phyloP scores from a whole-genome alignment of 805 yeast genomes.

The Priceomyces haplophilus region DNA sequence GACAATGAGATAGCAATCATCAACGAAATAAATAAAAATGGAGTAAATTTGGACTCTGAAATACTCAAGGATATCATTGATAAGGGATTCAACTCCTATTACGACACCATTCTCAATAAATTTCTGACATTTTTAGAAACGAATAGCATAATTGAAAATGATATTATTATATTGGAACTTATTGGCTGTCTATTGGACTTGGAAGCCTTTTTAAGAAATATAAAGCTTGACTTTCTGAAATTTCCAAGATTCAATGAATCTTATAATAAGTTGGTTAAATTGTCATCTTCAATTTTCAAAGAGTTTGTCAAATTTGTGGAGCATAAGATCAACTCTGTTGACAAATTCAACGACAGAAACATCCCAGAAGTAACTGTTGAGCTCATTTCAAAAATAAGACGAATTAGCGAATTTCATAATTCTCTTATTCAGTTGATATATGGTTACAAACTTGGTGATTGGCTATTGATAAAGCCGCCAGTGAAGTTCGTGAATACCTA shows the following conservation, averaged over 20 bases:
- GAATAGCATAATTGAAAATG: conserved; percentile 19
- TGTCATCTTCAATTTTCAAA: conserved; percentile 42
- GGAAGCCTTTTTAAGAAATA: conserved; percentile 15
- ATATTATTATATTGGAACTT: conserved; percentile 35
- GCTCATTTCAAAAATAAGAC: conserved; percentile 61
- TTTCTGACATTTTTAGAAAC: conserved; percentile 15
- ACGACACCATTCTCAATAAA: conserved; percentile 12
- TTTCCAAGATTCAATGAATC: conserved; percentile 12
- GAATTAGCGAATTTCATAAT: conserved; percentile 57
- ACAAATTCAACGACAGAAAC: conserved; percentile 58
- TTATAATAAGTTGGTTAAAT: conserved; percentile 17
- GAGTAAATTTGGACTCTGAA: conserved; percentile 31
- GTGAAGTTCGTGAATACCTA: conserved; percentile 46
- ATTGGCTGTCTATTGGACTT: conserved; percentile 41
- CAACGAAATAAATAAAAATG: conserved; percentile 32
- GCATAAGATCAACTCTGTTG: conserved; percentile 42
- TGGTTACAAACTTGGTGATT: conserved; percentile 53
- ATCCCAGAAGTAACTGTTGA: conserved; percentile 74
- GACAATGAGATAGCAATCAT: conserved; percentile 49
- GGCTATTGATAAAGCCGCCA: conserved; percentile 64
- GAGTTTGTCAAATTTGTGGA: conserved; percentile 60
- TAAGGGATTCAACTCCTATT: conserved; percentile 12
- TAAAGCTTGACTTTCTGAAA: conserved; percentile 9
- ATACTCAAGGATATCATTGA: conserved; percentile 37
- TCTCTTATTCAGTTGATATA: conserved; percentile 52